Evolutionary conservation across 2,329 filamentous ascomycete genomes (phyloP).

Genomic region (Domatiomyces globalis): DNA sequence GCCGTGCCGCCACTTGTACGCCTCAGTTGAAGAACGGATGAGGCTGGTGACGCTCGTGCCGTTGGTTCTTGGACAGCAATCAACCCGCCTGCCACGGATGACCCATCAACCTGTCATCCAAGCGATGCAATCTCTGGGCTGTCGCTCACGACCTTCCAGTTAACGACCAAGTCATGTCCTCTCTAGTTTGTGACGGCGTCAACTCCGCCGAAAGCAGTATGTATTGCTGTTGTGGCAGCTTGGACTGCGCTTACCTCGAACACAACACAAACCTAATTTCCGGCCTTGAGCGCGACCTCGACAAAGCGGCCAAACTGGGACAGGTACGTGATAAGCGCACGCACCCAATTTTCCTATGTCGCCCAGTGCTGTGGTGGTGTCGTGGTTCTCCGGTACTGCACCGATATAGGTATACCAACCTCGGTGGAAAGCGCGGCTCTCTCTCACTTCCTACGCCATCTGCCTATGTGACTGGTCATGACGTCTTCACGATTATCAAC

Average conservation of each 20-base stretch:
- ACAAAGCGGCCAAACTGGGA: conserved; percentile 71
- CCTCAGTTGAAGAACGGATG: too few species aligned
- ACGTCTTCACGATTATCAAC: conserved; percentile 1
- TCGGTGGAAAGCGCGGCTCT: background rate
- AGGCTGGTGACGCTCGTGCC: too few species aligned
- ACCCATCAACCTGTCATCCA: background rate
- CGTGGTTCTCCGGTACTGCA: background rate
- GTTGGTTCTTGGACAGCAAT: background rate
- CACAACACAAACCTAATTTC: conserved; percentile 68
- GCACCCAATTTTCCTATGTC: conserved; percentile 1
- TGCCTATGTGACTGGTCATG: background rate
- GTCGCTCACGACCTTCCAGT: background rate
- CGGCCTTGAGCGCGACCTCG: conserved; percentile 74
- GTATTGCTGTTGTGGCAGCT: conserved; percentile 70
- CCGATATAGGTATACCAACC: background rate
- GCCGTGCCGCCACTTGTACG: too few species aligned
- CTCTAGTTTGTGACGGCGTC: background rate
- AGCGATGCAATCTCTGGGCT: background rate
- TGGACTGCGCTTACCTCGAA: conserved; percentile 64
- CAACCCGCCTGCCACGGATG: background rate
- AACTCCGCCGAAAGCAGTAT: conserved; percentile 9
- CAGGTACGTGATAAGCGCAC: conserved; percentile 53
- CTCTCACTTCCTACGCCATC: conserved; percentile 2
- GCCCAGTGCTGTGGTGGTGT: background rate
- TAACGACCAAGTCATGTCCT: background rate